Conservation (phyloP, 108 stramenopile genomes). For the Pelagomonas calceolata region DNA sequence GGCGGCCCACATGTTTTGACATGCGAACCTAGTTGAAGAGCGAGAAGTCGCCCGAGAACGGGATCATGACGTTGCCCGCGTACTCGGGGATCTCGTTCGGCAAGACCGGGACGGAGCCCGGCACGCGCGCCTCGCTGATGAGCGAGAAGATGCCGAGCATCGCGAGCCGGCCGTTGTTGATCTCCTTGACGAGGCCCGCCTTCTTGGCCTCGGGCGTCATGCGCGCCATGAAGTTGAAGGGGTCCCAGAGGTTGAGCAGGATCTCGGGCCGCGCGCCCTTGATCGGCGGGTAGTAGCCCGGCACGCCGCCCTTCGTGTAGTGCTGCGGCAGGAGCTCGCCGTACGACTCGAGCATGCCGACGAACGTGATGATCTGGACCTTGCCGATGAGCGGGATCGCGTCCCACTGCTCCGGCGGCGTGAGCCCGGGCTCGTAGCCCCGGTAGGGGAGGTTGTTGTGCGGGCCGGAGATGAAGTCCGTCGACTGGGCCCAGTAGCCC, state of each 20-base stretch:
- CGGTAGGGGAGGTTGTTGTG: too few relatives aligned
- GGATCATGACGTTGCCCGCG: constrained; percentile 50
- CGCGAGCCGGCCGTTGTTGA: constrained; percentile 54
- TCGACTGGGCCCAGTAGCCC: constrained; percentile 43
- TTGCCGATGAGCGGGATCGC: constrained; percentile 44
- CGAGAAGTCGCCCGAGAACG: constrained; percentile 56
- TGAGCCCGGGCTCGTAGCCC: not conserved
- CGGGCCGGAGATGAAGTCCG: constrained; percentile 45
- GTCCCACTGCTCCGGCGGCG: too few relatives aligned
- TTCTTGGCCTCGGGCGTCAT: constrained; percentile 45
- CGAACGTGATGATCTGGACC: constrained; percentile 37
- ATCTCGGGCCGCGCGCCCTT: constrained; percentile 23
- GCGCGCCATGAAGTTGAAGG: constrained; percentile 51
- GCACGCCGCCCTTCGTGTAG: constrained; percentile 51
- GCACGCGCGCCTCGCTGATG: constrained; percentile 39
- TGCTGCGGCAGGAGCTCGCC: constrained; percentile 35
- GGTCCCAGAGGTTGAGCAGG: constrained; percentile 18
- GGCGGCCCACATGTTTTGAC: too few relatives aligned
- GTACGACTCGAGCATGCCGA: constrained; percentile 52
- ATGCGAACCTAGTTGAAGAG: too few relatives aligned
- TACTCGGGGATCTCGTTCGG: constrained; percentile 42
- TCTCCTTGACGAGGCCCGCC: constrained; percentile 38
- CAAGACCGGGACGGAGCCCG: constrained; percentile 49
- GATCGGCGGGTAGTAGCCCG: constrained; percentile 49
- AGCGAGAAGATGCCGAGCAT: constrained; percentile 57